Percentiles rank a stretch among this genome's conserved stretches.
Evolutionary conservation across 345 rosid genomes (phyloP).

Genomic region (Populus davidiana): DNA sequence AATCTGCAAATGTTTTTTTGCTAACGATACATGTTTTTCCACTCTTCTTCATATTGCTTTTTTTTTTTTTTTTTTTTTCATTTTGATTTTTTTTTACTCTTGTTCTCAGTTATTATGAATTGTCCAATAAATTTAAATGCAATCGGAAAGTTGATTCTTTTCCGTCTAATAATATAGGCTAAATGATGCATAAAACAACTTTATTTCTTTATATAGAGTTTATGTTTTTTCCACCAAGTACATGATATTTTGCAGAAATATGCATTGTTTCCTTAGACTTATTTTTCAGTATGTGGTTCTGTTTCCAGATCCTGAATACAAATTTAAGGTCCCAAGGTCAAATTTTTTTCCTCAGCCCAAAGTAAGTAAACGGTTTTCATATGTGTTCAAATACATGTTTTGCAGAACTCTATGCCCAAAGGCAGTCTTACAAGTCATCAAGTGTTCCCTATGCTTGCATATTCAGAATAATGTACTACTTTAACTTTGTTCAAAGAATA

Average conservation of each 20-base stretch:
- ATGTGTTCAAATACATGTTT: conserved; percentile 1
- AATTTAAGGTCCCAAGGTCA: conserved; percentile 69
- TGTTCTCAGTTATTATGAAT: too few species aligned
- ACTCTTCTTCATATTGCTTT: too few species aligned
- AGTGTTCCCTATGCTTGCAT: too few species aligned
- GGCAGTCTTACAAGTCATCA: neutral
- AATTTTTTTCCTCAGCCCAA: conserved; percentile 90
- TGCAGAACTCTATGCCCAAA: neutral
- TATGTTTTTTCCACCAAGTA: neutral
- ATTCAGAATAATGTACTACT: neutral
- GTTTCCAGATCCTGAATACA: conserved; percentile 78
- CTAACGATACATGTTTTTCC: too few species aligned
- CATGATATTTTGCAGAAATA: neutral
- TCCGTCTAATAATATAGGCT: too few species aligned
- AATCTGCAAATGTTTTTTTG: too few species aligned
- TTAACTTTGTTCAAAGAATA: neutral
- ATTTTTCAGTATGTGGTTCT: conserved; percentile 8
- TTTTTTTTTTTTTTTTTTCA: too few species aligned
- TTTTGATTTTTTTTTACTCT: too few species aligned
- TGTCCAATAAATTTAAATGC: too few species aligned
- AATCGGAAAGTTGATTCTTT: too few species aligned
- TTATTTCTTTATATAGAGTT: neutral
- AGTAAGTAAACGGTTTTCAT: conserved; percentile 36
- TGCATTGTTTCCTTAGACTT: neutral
- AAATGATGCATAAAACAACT: too few species aligned